Evolutionary conservation across 805 yeast species (phyloP), one percentile per base, ranked within the genome.

Genomic region (Candida jianshihensis): DNA sequence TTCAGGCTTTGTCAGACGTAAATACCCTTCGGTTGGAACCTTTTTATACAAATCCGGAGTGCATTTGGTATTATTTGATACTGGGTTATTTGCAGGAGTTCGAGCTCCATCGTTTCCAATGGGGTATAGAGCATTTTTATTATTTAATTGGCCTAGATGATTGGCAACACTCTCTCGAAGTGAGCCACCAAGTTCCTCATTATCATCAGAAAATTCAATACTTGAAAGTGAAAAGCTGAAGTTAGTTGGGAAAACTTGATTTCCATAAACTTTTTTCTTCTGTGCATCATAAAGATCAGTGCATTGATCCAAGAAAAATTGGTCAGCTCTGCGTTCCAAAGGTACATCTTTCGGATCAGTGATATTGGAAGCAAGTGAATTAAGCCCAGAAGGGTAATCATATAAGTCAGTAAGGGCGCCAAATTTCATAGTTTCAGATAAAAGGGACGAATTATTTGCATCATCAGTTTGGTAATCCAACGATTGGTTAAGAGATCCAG

Each of bases 341-440:
- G 29, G 29, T 4, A 15, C 5, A n/a, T n/a, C 18, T 17, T 27
- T 13, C 6, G 12, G 10, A 7, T 17, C 15, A 14, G 4, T 17
- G 5, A n/a, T 14, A 18, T 18, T 21, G 18, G 5, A 17, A 7
- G 10, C 21, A 18, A 17, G 28, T 14, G 13, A 34, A 29, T 20
- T 33, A n/a, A 28, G 19, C 10, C 22, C 26, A 18, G 32, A 36
- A 22, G 29, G 15, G n/a, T 36, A 39, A 14, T 37, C 42, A 19
- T n/a, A 15, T 4, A 33, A 36, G 13, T 19, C 18, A 25, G 33
- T 34, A 22, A 40, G 32, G 17, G 38, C 31, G 20, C 38, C 25
- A 10, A 41, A 33, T 20, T 15, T 33, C 9, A 35, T 32, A 16
- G 41, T 29, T 10, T 37, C 39, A 14, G 27, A 34, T 16, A 40